Evolutionary conservation across 208 protist species (phyloP).

Genomic region (Tritrichomonas musculus): DNA sequence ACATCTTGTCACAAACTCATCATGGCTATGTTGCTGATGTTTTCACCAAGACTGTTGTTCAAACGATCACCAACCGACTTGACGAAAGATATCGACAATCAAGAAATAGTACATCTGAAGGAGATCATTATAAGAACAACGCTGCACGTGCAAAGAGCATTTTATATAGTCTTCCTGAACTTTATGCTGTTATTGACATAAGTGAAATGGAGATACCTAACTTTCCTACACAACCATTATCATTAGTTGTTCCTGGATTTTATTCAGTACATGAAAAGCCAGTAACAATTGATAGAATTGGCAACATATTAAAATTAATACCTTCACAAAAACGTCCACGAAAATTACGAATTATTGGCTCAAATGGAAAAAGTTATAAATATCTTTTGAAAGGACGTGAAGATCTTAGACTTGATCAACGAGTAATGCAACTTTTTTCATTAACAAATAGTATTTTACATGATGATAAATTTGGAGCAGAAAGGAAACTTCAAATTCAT

Average conservation of each 20-base stretch:
- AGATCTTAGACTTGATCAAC: neutral
- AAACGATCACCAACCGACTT: too few relatives aligned
- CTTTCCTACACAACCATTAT: neutral
- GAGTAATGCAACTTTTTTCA: neutral
- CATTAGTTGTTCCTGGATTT: neutral
- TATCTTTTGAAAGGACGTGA: neutral
- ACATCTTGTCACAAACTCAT: neutral
- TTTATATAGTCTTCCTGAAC: neutral
- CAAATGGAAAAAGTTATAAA: neutral
- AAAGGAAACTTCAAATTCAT: neutral
- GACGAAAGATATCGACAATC: too few relatives aligned
- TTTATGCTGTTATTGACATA: neutral
- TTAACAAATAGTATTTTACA: neutral
- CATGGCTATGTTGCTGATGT: neutral
- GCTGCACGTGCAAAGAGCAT: neutral
- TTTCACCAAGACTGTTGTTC: neutral
- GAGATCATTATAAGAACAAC: neutral
- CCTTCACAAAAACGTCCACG: neutral
- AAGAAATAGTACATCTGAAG: too few relatives aligned
- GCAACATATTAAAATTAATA: neutral
- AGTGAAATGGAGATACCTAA: neutral
- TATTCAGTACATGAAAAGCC: neutral
- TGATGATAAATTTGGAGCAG: neutral
- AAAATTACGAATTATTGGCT: conserved; percentile 10
- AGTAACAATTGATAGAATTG: neutral